A percentile compares a stretch with the other conserved stretches of the same genome.
phyloP scores from a whole-genome alignment of 2,329 filamentous ascomycete species.

The Fusarium equiseti region DNA sequence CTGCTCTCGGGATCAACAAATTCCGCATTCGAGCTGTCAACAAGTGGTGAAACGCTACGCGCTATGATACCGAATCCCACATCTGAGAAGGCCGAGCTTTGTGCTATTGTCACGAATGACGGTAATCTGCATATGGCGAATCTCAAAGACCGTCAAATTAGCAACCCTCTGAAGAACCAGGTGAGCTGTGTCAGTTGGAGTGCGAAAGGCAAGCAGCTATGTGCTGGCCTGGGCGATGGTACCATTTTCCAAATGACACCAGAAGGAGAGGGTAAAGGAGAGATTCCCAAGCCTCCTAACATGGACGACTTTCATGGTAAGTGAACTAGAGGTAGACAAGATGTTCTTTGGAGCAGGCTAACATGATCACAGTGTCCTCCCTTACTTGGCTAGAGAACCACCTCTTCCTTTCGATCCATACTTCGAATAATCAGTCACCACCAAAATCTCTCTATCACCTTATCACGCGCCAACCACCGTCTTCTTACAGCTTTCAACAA shows the following conservation, averaged over 20 bases:
- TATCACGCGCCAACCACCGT: slow-evolving; percentile 73
- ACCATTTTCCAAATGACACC: slow-evolving; percentile 86
- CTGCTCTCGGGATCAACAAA: slow-evolving; percentile 75
- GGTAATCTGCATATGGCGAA: slow-evolving; percentile 89
- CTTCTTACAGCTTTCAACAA: slow-evolving; percentile 77
- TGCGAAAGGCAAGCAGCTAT: slow-evolving; percentile 89
- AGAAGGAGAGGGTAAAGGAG: slow-evolving; percentile 79
- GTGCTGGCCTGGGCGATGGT: slow-evolving; percentile 86
- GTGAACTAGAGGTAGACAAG: slow-evolving; percentile 40
- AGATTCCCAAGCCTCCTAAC: slow-evolving; percentile 81
- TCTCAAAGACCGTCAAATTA: slow-evolving; percentile 75
- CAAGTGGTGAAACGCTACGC: slow-evolving; percentile 79
- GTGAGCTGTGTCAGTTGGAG: slow-evolving; percentile 94
- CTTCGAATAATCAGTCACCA: slow-evolving; percentile 68
- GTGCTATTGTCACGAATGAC: slow-evolving; percentile 82
- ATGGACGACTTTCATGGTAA: slow-evolving; percentile 76
- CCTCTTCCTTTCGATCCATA: slow-evolving; percentile 84
- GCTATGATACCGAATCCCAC: slow-evolving; percentile 85
- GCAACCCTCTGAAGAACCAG: slow-evolving; percentile 73
- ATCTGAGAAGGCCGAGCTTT: slow-evolving; percentile 76
- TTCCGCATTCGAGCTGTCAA: slow-evolving; percentile 79
- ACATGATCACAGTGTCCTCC: slow-evolving; percentile 71
- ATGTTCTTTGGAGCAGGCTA: slow-evolving; percentile 1
- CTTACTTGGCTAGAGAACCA: slow-evolving; percentile 91
- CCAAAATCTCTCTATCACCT: slow-evolving; percentile 82